Base-by-base conservation (phyloP, 2,329 filamentous ascomycete species). In the Cordyceps javanica region DNA sequence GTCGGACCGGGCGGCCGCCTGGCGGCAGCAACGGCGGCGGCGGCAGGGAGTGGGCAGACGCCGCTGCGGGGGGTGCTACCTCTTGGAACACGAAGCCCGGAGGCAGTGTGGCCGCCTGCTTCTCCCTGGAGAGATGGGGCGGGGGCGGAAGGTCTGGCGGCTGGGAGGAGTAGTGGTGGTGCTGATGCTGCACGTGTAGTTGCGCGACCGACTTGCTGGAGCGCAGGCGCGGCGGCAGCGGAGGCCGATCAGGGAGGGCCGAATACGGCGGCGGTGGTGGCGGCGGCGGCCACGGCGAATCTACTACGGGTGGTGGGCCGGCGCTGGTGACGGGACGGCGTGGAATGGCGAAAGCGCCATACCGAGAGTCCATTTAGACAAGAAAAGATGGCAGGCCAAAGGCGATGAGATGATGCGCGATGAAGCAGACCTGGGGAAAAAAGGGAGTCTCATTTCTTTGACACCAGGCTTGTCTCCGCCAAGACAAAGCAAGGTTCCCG, bases 131-230 rank as follows among this genome's bases (percentile, higher is more conserved):
- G 4, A 55, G 30, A 3, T 30, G 41, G 0, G 10, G 10, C 2
- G 52, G 52, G 1, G 41, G 13, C 10, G 41, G 41, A 11, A 10
- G 16, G 8, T 55, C 30, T 10, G 32, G 32, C 13, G 3, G 52
- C 10, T 19, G 28, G 11, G 7, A 19, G 6, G 10, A 21, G 0
- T 16, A 38, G 14, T 1, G 6, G 3, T 38, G 34, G 14, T n/a
- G 36, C 21, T 30, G 30, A 9, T 51, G 53, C 25, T 6, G 52
- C 5, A 36, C 32, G 11, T 50, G 56, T n/a, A 65, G 57, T 38
- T 57, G 57, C 25, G 42, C 44, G 10, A 57, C 58, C 9, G 62
- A 65, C 52, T 55, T 59, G 53, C 59, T 63, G n/a, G 59, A 38
- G 14, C 62, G 60, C 19, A 62, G 45, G 4, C 48, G 59, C 11